Evolutionary conservation across 148 eudicot genomes (phyloP).

Genomic region (Silene uniflora): DNA sequence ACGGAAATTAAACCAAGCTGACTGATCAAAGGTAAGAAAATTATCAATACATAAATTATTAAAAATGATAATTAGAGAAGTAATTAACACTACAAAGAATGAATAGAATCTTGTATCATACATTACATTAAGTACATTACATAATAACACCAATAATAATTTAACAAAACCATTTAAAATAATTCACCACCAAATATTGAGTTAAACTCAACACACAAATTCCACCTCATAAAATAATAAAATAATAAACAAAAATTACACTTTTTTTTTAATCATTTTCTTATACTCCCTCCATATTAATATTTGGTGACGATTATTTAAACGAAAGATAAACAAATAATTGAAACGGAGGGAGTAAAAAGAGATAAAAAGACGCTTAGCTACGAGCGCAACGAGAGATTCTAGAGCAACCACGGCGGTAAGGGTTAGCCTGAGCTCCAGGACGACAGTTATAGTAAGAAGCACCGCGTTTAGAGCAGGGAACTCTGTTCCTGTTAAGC

Average conservation of each 20-base stretch:
- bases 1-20: background rate
- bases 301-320: background rate
- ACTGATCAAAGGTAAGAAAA: background rate
- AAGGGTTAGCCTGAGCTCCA: slow-evolving; percentile 54
- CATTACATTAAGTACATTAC: slow-evolving; percentile 9
- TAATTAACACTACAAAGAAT: slow-evolving; percentile 23
- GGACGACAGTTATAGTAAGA: slow-evolving; percentile 54
- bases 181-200: background rate
- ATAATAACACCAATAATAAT: background rate
- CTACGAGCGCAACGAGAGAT: slow-evolving; percentile 40
- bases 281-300: no score
- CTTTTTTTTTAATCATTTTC: background rate
- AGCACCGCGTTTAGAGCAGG: slow-evolving; percentile 47
- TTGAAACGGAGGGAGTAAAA: background rate
- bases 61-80: background rate
- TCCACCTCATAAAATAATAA: background rate
- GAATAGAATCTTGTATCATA: slow-evolving; percentile 29
- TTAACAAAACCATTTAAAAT: no score
- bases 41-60: background rate
- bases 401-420: slow-evolving; percentile 46
- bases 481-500: slow-evolving; percentile 42
- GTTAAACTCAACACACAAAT: background rate
- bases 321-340: background rate
- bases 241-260: background rate
- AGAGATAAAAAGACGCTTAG: background rate